Base-by-base conservation (phyloP, 805 yeast genomes). In the Saturnispora dispora region DNA sequence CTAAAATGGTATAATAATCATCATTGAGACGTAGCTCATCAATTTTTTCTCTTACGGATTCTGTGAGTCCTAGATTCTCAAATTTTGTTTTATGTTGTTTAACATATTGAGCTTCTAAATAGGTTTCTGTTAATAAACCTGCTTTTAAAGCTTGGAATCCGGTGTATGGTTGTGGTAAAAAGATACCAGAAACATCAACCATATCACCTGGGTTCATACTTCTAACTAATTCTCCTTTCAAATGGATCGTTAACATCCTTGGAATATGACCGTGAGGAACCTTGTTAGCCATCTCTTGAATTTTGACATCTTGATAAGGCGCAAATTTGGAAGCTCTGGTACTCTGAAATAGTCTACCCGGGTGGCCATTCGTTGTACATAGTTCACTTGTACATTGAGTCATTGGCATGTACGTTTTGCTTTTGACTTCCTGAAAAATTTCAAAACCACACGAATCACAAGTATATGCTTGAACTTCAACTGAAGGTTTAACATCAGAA, bases 211-310 rank as follows among this genome's bases (percentile, higher is more conserved):
- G 98, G 55, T 82, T 80, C 73, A 88, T 75, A 11, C 85, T 70
- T 61, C 99, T 79, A 28, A 89, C 97, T 51, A 93, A 71, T 53
- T 88, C 85, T 43, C 99, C 99, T 60, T 85, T 87, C n/a, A 91
- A 82, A 64, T 91, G 96, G 51, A 91, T 77, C 15, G 84, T 79
- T 56, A 93, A 73, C 30, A 88, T 71, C 61, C 99, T 79, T 46
- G 99, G 99, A 56, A 93, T 93, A 67, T 91, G 96, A 49, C 99
- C 99, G 28, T 90, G 91, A 1, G 99, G 99, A 17, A 93, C 99
- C 70, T 93, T 99, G 57, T 84, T 83, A 4, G 98, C 87, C 64
- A 91, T 72, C 69, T 93, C 99, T 72, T 93, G 99, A 55, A 93
- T 76, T 62, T 88, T 84, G 51, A 90, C 93, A 62, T 93, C 99